Conservation (phyloP, 129 eudicot genomes). For the Lactuca saligna region DNA sequence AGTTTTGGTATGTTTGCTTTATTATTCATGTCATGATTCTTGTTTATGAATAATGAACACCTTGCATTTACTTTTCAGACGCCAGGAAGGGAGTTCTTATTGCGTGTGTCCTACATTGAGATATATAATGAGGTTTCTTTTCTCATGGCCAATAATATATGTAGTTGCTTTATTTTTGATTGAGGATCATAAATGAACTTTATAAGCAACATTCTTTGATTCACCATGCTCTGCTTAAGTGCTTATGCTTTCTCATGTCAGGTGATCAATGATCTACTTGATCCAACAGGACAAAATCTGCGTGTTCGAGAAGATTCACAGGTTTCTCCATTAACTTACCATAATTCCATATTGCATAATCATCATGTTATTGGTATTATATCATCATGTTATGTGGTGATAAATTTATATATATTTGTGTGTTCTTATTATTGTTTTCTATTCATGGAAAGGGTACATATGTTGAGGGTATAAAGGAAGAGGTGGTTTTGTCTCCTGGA, state of each 20-base stretch:
- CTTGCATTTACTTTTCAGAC: conserved; percentile 61
- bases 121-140: conserved; percentile 86
- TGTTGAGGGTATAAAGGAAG: conserved; percentile 99
- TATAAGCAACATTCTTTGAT: conserved; percentile 12
- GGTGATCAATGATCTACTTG: conserved; percentile 98
- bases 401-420: conserved; percentile 5
- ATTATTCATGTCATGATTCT: conserved; percentile 10
- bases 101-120: conserved; percentile 95
- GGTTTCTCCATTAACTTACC: conserved; percentile 42
- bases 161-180: background rate
- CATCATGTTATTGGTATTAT: background rate
- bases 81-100: conserved; percentile 96
- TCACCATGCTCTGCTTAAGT: background rate
- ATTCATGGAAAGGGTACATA: conserved; percentile 73
- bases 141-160: conserved; percentile 13
- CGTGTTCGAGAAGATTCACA: conserved; percentile 99
- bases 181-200: conserved; percentile 17
- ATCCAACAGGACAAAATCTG: conserved; percentile 97
- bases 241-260: conserved; percentile 37
- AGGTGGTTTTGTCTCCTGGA: conserved; percentile 98
- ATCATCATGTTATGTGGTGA: conserved; percentile 12
- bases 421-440: conserved; percentile 16
- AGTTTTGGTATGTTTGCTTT: conserved; percentile 4
- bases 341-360: background rate
- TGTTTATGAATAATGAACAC: conserved; percentile 16